phyloP scores from a whole-genome alignment of 768 basidiomycete species.

The Boletus rex-veris region DNA sequence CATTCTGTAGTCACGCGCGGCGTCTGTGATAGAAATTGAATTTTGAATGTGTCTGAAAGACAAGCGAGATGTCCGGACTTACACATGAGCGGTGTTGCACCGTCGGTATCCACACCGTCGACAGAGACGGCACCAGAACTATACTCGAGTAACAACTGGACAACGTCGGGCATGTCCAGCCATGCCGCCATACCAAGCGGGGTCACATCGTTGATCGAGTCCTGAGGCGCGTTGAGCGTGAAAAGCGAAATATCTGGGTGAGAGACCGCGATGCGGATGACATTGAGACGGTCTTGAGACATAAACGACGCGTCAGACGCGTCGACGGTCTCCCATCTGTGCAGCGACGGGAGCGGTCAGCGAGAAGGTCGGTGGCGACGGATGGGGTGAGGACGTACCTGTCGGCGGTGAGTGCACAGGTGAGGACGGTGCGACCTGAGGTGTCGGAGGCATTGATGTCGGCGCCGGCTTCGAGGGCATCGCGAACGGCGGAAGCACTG shows the following conservation, averaged over 20 bases:
- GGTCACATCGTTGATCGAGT: slow-evolving; percentile 67
- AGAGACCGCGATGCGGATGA: slow-evolving; percentile 51
- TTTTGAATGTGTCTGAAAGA: background rate
- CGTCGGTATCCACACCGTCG: slow-evolving; percentile 69
- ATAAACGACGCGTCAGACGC: slow-evolving; percentile 68
- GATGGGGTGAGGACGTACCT: slow-evolving; percentile 42
- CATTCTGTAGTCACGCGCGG: slow-evolving; percentile 67
- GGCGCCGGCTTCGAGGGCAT: slow-evolving; percentile 55
- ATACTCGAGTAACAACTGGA: slow-evolving; percentile 61
- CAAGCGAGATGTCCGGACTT: slow-evolving; percentile 30
- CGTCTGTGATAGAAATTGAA: slow-evolving; percentile 46
- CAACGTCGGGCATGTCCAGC: slow-evolving; percentile 60
- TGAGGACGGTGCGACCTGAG: slow-evolving; percentile 58
- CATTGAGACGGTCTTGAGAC: slow-evolving; percentile 52
- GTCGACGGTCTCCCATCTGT: slow-evolving; percentile 67
- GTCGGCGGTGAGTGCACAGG: slow-evolving; percentile 70
- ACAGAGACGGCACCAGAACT: slow-evolving; percentile 63
- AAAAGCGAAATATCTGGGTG: slow-evolving; percentile 61
- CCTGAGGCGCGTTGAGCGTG: slow-evolving; percentile 72
- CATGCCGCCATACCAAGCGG: slow-evolving; percentile 78
- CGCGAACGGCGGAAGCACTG: slow-evolving; percentile 49
- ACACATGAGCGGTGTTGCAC: slow-evolving; percentile 86
- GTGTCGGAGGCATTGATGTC: slow-evolving; percentile 66
- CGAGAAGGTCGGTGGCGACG: slow-evolving; percentile 2
- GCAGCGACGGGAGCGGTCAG: background rate